Base-by-base conservation (phyloP, 768 basidiomycete species). In the Phanerochaete carnosa region DNA sequence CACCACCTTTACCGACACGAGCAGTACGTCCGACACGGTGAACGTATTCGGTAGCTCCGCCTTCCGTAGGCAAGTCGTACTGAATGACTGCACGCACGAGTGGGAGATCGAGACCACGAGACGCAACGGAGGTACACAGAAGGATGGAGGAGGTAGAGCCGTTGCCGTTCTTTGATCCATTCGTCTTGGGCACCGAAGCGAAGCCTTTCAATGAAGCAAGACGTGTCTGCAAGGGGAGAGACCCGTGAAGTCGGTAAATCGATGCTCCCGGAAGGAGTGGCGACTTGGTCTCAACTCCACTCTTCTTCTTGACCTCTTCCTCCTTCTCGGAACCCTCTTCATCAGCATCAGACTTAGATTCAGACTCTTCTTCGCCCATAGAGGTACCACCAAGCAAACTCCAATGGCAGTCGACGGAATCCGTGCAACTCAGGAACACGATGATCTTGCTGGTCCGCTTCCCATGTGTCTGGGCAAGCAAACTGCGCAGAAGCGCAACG, bases 361-460 rank as follows among this genome's bases (percentile, higher is more conserved):
- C 69, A 8, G 70, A 68, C 8, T 66, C 68, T 29, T 69, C 64
- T n/a, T 69, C 68, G 8, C 79, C 84, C 90, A 96, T 95, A 5
- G 74, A 68, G 22, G 92, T 78, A 4, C 86, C 83, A 0, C 88
- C 89, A 1, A 98, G 74, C 23, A 98, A 76, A 53, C 81, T 84
- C 93, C 94, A 98, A 70, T 96, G 94, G 68, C 94, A 98, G 72
- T 99, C 96, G 19, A 99, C 97, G 2, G 97, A 95, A 73, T 98
- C 96, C 5, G 95, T 98, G 68, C 94, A 98, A 66, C 92, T 96
- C 62, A 99, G 77, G 75, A 99, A 99, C 5, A 99, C 94, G 50
- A 99, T 94, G 58, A 97, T 84, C 73, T 92, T 94, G 45, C 80
- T 80, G 12, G 83, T 83, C 45, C 77, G 77, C 30, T 72, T 79